phyloP scores from a whole-genome alignment of 495 filamentous ascomycete genomes.

The Chaetomidium leptoderma region DNA sequence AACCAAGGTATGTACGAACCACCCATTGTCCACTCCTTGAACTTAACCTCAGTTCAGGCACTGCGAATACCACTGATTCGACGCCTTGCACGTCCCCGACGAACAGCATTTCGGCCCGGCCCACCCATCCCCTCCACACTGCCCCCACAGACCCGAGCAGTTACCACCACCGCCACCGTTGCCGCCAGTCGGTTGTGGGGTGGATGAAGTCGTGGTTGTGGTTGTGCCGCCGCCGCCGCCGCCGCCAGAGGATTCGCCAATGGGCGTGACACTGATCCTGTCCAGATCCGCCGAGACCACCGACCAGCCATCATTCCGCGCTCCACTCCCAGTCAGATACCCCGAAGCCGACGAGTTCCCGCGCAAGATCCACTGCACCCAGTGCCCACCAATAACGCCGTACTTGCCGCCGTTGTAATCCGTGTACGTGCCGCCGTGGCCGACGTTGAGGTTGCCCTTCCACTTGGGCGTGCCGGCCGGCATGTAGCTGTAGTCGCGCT shows the following conservation, averaged over 20 bases:
- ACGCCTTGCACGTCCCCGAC: slow-evolving; percentile 27
- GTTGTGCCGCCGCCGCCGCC: slow-evolving; percentile 19
- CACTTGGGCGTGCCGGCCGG: slow-evolving; percentile 27
- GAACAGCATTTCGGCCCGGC: slow-evolving; percentile 29
- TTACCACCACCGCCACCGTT: slow-evolving; percentile 20
- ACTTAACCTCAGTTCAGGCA: slow-evolving; percentile 35
- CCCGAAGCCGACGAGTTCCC: slow-evolving; percentile 17
- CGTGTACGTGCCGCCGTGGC: slow-evolving; percentile 29
- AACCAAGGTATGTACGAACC: too few species aligned
- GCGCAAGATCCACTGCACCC: slow-evolving; percentile 25
- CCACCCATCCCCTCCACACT: slow-evolving; percentile 34
- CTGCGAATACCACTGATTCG: slow-evolving; percentile 34
- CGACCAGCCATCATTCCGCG: slow-evolving; percentile 7
- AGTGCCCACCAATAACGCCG: slow-evolving; percentile 23
- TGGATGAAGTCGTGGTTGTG: slow-evolving; percentile 13
- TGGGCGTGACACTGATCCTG: slow-evolving; percentile 3
- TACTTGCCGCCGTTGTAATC: slow-evolving; percentile 31
- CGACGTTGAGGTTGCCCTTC: slow-evolving; percentile 37
- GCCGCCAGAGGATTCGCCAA: slow-evolving; percentile 16
- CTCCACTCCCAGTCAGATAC: slow-evolving; percentile 8
- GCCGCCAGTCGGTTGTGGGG: slow-evolving; percentile 16
- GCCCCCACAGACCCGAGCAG: slow-evolving; percentile 28
- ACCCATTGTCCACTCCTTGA: too few species aligned
- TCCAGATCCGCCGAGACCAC: slow-evolving; percentile 9
- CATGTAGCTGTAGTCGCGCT: slow-evolving; percentile 29